phyloP scores from a whole-genome alignment of 306 rosid genomes.

The Casuarina equisetifolia region DNA sequence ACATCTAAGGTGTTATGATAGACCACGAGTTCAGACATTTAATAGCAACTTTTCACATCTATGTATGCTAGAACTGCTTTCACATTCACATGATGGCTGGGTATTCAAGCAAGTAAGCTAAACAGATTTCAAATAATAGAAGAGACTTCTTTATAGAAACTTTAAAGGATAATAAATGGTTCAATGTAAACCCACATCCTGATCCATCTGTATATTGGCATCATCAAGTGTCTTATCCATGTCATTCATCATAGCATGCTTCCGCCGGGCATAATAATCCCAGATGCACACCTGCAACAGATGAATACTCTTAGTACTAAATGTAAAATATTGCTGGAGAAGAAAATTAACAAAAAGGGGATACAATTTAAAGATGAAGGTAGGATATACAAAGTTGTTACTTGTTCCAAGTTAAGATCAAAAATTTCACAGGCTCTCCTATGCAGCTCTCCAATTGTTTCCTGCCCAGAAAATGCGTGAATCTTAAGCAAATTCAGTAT shows the following conservation, averaged over 20 bases:
- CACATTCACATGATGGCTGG: background rate
- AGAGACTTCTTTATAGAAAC: conserved; percentile 2
- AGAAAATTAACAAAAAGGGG: conserved; percentile 5
- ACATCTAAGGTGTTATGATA: background rate
- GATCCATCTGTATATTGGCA: conserved; percentile 98
- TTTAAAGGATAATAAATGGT: background rate
- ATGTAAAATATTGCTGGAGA: conserved; percentile 15
- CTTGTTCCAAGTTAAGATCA: conserved; percentile 82
- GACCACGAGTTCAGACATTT: background rate
- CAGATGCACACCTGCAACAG: conserved; percentile 75
- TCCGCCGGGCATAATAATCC: conserved; percentile 87
- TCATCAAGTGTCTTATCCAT: conserved; percentile 96
- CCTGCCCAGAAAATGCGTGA: conserved; percentile 60
- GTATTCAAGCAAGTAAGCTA: conserved; percentile 1
- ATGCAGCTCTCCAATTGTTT: conserved; percentile 92
- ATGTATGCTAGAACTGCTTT: background rate
- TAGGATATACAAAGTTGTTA: conserved; percentile 40
- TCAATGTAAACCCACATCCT: conserved; percentile 68
- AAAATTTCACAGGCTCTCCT: conserved; percentile 85
- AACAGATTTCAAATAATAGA: background rate
- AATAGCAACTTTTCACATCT: background rate
- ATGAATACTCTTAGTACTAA: conserved; percentile 17
- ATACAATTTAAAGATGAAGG: conserved; percentile 14
- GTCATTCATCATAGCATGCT: conserved; percentile 91
- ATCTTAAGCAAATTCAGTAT: conserved; percentile 20